Base-by-base conservation (phyloP, 805 yeast genomes). In the Cyberlindnera bimundalis region DNA sequence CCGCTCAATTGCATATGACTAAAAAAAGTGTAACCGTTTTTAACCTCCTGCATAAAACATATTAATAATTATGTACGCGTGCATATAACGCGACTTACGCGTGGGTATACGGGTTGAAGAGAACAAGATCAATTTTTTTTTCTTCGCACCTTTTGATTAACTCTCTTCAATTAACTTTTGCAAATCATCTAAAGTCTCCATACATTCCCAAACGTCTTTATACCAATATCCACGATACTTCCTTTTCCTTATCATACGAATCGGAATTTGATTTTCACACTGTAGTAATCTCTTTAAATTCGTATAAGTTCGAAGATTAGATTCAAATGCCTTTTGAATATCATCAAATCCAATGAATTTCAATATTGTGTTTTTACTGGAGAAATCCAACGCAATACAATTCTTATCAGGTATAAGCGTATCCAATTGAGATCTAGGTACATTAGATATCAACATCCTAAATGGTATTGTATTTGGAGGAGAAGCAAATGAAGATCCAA, bases 381-480 rank as follows among this genome's bases (percentile, higher is more conserved):
- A 5, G 19, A 42, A 34, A 12, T 42, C 45, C 26, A 37, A 7
- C 7, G 24, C 29, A 7, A 42, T 10, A 29, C 45, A 42, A 33
- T 42, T 42, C 28, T 19, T n/a, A 29, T 34, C 39, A 2, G 42
- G 41, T 5, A 42, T n/a, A 6, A 42, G 16, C 8, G 37, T 32
- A 2, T 37, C 35, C 15, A 37, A 11, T 8, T 14, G 11, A 5
- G 18, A 29, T 1, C 39, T 17, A 11, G 41, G 28, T 2, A 37
- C 29, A 26, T 42, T 42, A 20, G 45, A 42, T 4, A 42, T 13
- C 14, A 32, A 25, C 21, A 42, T 6, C 26, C 17, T 33, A 35
- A 42, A 42, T 2, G 45, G 42, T 2, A 32, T 24, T 4, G 25
- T 21, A 15, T 15, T 20, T 11, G 41, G 42, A n/a, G 31, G 12